Base-by-base conservation (phyloP, 768 basidiomycete genomes). In the Mycena maculata region DNA sequence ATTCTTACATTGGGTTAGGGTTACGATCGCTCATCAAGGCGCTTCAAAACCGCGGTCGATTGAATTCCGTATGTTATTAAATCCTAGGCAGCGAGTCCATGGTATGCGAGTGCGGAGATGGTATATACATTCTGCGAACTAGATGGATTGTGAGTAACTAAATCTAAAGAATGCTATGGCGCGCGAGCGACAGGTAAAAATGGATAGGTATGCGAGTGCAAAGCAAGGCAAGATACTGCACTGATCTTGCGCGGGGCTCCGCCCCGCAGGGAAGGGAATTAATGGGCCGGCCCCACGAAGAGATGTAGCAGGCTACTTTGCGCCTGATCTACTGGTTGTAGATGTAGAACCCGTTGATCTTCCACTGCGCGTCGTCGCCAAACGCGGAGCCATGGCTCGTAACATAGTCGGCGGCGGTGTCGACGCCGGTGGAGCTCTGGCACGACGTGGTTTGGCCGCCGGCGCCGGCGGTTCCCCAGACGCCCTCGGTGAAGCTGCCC, bases 381-480 rank as follows among this genome's bases (percentile, higher is more conserved):
- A 72, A 72, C 48, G 55, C 62, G 39, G 56, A 56, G 30, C 71
- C 71, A 58, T 72, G 63, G 41, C 27, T 57, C 41, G 18, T 16
- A 48, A 72, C 63, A 49, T 64, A 72, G n/a, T 67, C 65, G 23
- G 65, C 68, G n/a, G 71, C 71, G 27, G 59, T 61, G 54, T 45
- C 53, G 48, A 57, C 54, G n/a, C 71, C 71, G 25, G 71, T 72
- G 42, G 44, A 25, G 1, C 41, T 27, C 56, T 66, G 57, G 71
- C 71, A 72, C 25, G 60, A 60, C 52, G 36, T 62, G 23, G 31
- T n/a, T 55, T 72, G 71, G 13, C 71, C 71, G 36, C 68, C 68
- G 16, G 68, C 71, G 42, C 65, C 65, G 47, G 72, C 58, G 53
- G 80, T 79, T 13, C 77, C 82, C 83, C 83, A 85, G 68, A 83